phyloP scores from a whole-genome alignment of 106 monocot species.

The Narthecium ossifragum region DNA sequence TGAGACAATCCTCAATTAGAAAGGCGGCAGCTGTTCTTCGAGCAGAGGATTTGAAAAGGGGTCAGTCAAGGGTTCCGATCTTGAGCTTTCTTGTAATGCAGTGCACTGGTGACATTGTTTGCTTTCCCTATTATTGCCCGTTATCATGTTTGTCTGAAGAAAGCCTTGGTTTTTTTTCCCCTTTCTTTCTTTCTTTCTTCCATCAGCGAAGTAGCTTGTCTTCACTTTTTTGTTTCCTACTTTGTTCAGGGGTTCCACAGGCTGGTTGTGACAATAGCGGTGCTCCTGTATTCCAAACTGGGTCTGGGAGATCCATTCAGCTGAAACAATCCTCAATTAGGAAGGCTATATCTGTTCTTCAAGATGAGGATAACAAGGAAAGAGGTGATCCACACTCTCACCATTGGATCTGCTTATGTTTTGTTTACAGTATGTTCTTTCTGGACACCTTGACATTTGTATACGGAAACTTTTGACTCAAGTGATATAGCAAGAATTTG shows the following conservation, averaged over 20 bases:
- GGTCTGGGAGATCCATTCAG: conserved; percentile 28
- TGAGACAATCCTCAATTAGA: conserved; percentile 51
- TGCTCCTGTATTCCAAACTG: conserved; percentile 40
- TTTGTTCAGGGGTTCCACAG: background rate
- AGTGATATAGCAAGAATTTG: background rate
- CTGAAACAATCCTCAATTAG: conserved; percentile 22
- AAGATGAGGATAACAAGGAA: conserved; percentile 9
- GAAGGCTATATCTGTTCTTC: conserved; percentile 23
- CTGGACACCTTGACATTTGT: too few relatives aligned
- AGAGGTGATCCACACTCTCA: conserved; percentile 10
- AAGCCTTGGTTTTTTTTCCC: background rate
- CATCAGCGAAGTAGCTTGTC: background rate
- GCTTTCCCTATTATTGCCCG: too few relatives aligned
- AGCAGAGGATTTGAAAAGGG: conserved; percentile 11
- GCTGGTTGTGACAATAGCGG: background rate
- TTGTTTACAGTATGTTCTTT: too few relatives aligned
- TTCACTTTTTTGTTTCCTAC: background rate
- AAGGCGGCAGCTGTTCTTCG: conserved; percentile 55
- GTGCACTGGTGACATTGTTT: too few relatives aligned
- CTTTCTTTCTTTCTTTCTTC: background rate
- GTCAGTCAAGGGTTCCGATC: too few relatives aligned
- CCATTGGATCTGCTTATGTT: too few relatives aligned
- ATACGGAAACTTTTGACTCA: background rate
- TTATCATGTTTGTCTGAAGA: too few relatives aligned
- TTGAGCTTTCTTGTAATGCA: too few relatives aligned